Conservation (phyloP, 139 green algal genomes). For the Pleodorina starrii region DNA sequence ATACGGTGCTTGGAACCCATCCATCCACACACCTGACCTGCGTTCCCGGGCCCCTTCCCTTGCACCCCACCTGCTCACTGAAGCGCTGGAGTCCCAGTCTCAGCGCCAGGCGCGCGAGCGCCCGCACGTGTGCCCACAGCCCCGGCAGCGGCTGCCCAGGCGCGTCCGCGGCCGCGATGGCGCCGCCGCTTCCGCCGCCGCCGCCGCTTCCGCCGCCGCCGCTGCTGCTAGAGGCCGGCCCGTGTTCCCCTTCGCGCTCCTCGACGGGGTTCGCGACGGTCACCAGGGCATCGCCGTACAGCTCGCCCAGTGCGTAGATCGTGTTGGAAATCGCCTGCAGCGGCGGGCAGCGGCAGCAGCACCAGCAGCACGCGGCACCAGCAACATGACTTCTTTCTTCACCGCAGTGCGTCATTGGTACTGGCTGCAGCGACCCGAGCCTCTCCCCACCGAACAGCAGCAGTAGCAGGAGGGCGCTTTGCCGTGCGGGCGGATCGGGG, state of each 20-base stretch:
- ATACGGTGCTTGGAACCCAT: too few species aligned
- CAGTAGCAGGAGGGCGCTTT: neutral
- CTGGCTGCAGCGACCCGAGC: too few species aligned
- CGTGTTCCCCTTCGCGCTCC: neutral
- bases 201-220: neutral
- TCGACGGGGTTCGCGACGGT: neutral
- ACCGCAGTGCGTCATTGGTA: too few species aligned
- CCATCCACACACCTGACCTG: too few species aligned
- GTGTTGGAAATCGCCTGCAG: slow-evolving; percentile 13
- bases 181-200: neutral
- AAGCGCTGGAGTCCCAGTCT: neutral
- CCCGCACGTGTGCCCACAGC: neutral
- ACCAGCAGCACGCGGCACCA: neutral
- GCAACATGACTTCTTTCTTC: neutral
- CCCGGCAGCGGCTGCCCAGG: neutral
- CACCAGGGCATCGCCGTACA: neutral
- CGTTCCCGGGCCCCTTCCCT: too few species aligned
- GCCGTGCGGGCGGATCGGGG: neutral
- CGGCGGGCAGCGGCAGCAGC: too few species aligned
- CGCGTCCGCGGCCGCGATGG: neutral
- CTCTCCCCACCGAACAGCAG: neutral
- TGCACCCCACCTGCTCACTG: too few species aligned
- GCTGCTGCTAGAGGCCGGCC: neutral
- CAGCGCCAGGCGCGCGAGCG: neutral
- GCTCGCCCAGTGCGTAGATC: slow-evolving; percentile 4